Evolutionary conservation across 768 basidiomycete species (phyloP).

Genomic region (Myochromella boudieri): DNA sequence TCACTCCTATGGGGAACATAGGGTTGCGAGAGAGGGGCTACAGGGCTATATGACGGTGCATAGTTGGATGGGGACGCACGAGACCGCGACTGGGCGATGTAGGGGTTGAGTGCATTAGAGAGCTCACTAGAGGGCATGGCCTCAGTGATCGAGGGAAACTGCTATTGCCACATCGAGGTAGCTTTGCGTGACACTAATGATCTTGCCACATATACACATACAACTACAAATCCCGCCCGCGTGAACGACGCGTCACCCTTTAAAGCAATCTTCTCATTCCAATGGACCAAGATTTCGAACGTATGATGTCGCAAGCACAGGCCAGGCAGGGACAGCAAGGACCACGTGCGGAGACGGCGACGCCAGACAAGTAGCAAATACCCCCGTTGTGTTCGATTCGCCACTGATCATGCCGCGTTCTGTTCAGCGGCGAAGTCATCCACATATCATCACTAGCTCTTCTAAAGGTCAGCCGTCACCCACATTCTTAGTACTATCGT

Average conservation of each 20-base stretch:
- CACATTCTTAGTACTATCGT: neutral
- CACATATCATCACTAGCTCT: slow-evolving; percentile 98
- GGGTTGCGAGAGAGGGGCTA: slow-evolving; percentile 30
- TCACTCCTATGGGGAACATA: slow-evolving; percentile 63
- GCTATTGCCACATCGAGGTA: neutral
- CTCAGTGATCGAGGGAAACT: slow-evolving; percentile 5
- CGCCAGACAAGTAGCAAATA: slow-evolving; percentile 72
- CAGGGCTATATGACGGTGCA: slow-evolving; percentile 25
- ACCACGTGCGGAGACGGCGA: slow-evolving; percentile 44
- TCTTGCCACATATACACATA: slow-evolving; percentile 29
- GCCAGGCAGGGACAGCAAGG: slow-evolving; percentile 40
- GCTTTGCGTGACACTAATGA: slow-evolving; percentile 12
- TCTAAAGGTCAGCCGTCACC: slow-evolving; percentile 66
- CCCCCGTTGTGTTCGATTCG: slow-evolving; percentile 1
- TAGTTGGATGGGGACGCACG: slow-evolving; percentile 22
- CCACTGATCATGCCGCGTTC: slow-evolving; percentile 9
- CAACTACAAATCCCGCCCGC: slow-evolving; percentile 19
- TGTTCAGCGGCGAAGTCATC: slow-evolving; percentile 82
- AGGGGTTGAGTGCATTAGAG: slow-evolving; percentile 76
- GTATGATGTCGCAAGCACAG: slow-evolving; percentile 49
- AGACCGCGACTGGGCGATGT: slow-evolving; percentile 45
- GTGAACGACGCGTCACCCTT: slow-evolving; percentile 47
- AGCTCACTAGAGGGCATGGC: slow-evolving; percentile 71
- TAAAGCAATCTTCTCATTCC: slow-evolving; percentile 15
- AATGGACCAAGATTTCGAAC: slow-evolving; percentile 52